A percentile compares a stretch with the other conserved stretches of the same genome.
Evolutionary conservation across 768 basidiomycete genomes (phyloP).

Genomic region (Suillus clintonianus): DNA sequence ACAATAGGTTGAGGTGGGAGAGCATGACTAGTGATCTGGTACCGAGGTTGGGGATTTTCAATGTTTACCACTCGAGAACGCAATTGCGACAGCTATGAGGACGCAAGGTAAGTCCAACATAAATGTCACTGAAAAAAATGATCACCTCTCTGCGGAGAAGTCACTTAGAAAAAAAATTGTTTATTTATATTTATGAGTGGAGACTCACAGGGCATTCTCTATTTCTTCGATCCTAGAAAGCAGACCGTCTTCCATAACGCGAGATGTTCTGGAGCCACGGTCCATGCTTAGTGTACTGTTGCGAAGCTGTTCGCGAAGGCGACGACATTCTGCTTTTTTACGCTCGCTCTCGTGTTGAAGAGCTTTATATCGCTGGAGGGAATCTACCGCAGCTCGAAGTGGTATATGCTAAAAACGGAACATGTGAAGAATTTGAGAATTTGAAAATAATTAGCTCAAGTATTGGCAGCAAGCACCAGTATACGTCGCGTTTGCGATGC

Average conservation of each 20-base stretch:
- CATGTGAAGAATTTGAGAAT: conserved; percentile 18
- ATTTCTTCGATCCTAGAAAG: conserved; percentile 33
- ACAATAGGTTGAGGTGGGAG: conserved; percentile 57
- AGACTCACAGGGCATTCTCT: conserved; percentile 28
- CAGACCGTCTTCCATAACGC: conserved; percentile 37
- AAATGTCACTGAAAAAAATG: neutral
- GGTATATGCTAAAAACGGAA: conserved; percentile 31
- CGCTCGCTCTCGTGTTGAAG: conserved; percentile 36
- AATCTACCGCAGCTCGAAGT: conserved; percentile 31
- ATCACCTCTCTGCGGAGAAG: conserved; percentile 4
- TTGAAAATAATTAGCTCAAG: neutral
- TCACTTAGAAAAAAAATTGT: neutral
- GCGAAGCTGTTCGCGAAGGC: conserved; percentile 32
- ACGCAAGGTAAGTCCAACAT: conserved; percentile 15
- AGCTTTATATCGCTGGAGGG: conserved; percentile 41
- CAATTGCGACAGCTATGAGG: conserved; percentile 31
- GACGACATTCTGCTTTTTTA: conserved; percentile 31
- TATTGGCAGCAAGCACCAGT: neutral
- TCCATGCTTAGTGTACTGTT: conserved; percentile 27
- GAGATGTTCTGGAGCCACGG: conserved; percentile 37
- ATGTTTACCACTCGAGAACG: conserved; percentile 40
- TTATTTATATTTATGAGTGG: neutral
- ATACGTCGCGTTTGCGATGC: neutral
- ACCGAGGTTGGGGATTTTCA: conserved; percentile 29
- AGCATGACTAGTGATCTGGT: conserved; percentile 43